Conservation (phyloP, 2,329 filamentous ascomycete genomes). For the Penicillium occitanis region DNA sequence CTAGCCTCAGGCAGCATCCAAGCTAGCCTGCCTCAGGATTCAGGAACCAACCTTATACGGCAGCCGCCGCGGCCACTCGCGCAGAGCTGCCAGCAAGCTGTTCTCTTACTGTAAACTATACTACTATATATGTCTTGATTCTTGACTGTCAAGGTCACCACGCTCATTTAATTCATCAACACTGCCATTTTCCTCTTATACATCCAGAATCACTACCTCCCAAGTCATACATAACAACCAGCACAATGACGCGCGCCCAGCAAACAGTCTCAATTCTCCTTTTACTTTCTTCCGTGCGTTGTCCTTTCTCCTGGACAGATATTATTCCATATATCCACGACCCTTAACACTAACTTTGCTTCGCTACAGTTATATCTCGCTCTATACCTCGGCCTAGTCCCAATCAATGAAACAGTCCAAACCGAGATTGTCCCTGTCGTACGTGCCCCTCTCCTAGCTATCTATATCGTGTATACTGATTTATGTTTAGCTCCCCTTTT, state of each 20-base stretch:
- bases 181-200: not conserved
- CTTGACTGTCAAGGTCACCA: not conserved
- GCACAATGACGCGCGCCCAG: constrained; percentile 86
- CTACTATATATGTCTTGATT: no score
- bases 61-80: not conserved
- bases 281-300: constrained; percentile 76
- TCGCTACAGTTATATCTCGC: constrained; percentile 75
- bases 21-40: not conserved
- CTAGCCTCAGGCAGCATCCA: constrained; percentile 6
- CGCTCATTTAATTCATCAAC: not conserved
- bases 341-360: not conserved
- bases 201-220: not conserved
- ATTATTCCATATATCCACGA: not conserved
- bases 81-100: constrained; percentile 2
- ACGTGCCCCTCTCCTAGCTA: constrained; percentile 42
- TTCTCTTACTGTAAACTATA: no score
- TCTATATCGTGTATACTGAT: not conserved
- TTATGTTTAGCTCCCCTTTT: constrained; percentile 75
- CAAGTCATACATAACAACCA: not conserved
- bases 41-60: constrained; percentile 12
- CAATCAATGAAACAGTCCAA: constrained; percentile 74
- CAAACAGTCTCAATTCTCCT: constrained; percentile 88
- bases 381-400: constrained; percentile 78
- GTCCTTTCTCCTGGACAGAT: constrained; percentile 29
- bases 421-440: constrained; percentile 86